These are phyloP conservation scores for Astrocystis sublimbata DNA, from an alignment of 495 filamentous ascomycete species.

Conservation along the genomic window DNA sequence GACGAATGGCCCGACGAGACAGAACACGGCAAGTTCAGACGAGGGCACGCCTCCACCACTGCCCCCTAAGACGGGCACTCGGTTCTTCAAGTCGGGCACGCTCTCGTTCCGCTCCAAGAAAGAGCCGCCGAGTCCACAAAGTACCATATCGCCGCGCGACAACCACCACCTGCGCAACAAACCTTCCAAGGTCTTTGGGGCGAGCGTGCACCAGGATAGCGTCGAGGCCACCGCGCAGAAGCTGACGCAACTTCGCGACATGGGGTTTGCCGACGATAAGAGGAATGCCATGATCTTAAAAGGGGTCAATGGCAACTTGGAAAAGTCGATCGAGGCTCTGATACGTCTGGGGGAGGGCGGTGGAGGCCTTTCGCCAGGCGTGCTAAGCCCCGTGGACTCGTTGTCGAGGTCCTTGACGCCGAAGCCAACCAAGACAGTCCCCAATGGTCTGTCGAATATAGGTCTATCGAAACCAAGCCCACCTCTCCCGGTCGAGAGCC, in stretches of 20 bases:
- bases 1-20: slow-evolving; percentile 38
- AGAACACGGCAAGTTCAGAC: slow-evolving; percentile 52
- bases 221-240: slow-evolving; percentile 61
- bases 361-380: slow-evolving; percentile 43
- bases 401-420: slow-evolving; percentile 48
- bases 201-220: slow-evolving; percentile 51
- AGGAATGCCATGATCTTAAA: slow-evolving; percentile 78
- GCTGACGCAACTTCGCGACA: slow-evolving; percentile 75
- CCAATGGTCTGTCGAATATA: slow-evolving; percentile 25
- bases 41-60: slow-evolving; percentile 70
- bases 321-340: slow-evolving; percentile 80
- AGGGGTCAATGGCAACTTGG: slow-evolving; percentile 77
- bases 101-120: slow-evolving; percentile 61
- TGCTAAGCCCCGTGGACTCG: slow-evolving; percentile 33
- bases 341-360: slow-evolving; percentile 70
- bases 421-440: slow-evolving; percentile 27
- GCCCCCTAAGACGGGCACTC: slow-evolving; percentile 77
- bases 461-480: slow-evolving; percentile 30
- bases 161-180: slow-evolving; percentile 52
- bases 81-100: slow-evolving; percentile 75
- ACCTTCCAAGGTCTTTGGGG: slow-evolving; percentile 66
- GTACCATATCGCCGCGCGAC: slow-evolving; percentile 18
- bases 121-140: slow-evolving; percentile 41
- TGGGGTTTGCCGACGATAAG: slow-evolving; percentile 88
- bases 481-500: slow-evolving; percentile 31